Conservation (phyloP, 2,329 filamentous ascomycete genomes). For the Coniochaeta ligniaria region DNA sequence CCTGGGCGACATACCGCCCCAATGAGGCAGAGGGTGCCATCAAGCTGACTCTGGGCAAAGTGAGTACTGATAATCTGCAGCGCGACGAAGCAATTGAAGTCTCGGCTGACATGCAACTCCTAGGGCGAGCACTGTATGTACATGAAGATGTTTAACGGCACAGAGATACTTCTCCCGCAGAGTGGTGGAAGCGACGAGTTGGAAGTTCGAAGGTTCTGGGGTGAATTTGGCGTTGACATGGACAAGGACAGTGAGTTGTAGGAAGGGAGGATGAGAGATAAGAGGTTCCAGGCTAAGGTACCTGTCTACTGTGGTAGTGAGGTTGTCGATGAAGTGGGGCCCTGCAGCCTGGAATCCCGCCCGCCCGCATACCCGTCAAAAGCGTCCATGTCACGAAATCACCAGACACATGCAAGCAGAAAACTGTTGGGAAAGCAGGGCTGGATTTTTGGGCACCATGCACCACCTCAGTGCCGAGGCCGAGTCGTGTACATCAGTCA, state of each 20-base stretch:
- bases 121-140: background rate
- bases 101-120: background rate
- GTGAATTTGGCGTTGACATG: background rate
- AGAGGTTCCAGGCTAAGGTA: no score
- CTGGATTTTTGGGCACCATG: background rate
- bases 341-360: no score
- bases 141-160: background rate
- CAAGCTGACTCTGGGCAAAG: slow-evolving; percentile 29
- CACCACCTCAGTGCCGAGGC: background rate
- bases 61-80: background rate
- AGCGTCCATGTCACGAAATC: background rate
- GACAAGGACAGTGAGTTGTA: slow-evolving; percentile 2
- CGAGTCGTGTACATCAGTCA: background rate
- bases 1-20: slow-evolving; percentile 19
- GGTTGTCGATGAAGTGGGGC: background rate
- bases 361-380: background rate
- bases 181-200: background rate
- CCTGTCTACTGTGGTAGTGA: no score
- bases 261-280: no score
- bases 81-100: no score
- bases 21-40: slow-evolving; percentile 23
- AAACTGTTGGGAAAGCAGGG: background rate
- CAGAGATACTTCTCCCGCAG: background rate
- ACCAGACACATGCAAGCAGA: background rate
- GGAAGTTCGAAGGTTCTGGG: background rate